phyloP scores from a whole-genome alignment of 2,329 filamentous ascomycete genomes.

The Furcasterigmium furcatum region DNA sequence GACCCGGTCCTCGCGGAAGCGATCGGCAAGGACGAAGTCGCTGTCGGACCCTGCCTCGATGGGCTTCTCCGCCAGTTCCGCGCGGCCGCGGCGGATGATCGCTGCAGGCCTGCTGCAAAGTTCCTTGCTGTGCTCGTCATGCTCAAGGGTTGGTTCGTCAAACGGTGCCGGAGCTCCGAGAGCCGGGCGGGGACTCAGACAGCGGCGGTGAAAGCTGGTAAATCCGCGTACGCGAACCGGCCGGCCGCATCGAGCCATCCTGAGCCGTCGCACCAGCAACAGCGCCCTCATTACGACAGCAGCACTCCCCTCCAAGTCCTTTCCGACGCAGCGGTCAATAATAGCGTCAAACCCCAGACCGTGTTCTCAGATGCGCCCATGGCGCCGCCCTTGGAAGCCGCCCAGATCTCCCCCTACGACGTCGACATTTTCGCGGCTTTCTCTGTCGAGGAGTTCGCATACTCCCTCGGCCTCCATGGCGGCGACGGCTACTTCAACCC shows the following conservation, averaged over 20 bases:
- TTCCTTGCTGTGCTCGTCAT: conserved; percentile 68
- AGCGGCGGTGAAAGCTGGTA: too few relatives aligned
- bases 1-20: conserved; percentile 66
- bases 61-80: conserved; percentile 51
- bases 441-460: not conserved
- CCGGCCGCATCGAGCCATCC: not conserved
- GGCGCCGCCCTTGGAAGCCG: not conserved
- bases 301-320: too few relatives aligned
- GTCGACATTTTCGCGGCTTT: not conserved
- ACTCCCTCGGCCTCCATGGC: too few relatives aligned
- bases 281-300: not conserved
- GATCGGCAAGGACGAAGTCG: conserved; percentile 64
- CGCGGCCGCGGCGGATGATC: conserved; percentile 57
- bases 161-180: too few relatives aligned
- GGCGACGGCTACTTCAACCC: too few relatives aligned
- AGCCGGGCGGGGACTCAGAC: too few relatives aligned
- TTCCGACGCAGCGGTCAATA: too few relatives aligned
- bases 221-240: not conserved
- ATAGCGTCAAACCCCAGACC: not conserved
- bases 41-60: conserved; percentile 52
- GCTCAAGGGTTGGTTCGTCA: conserved; percentile 60
- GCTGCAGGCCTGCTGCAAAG: conserved; percentile 62
- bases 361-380: not conserved
- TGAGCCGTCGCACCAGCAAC: not conserved
- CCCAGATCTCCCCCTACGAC: too few relatives aligned